Conservation (phyloP, 1,139 yeast genomes). For the Nakaseomyces bracarensis region DNA sequence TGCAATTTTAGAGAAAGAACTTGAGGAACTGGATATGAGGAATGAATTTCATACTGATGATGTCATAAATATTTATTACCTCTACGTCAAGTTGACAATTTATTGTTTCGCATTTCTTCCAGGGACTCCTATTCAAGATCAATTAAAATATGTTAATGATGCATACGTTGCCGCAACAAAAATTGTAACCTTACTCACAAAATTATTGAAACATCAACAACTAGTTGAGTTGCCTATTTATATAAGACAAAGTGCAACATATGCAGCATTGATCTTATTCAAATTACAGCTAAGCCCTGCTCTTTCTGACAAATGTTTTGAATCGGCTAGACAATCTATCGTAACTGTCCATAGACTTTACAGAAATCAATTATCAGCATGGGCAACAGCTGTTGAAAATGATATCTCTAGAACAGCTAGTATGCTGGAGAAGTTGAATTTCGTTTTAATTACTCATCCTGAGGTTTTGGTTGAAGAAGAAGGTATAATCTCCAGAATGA, state of each 20-base stretch:
- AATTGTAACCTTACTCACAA: conserved; percentile 68
- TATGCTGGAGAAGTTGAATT: conserved; percentile 82
- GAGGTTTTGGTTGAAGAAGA: conserved; percentile 60
- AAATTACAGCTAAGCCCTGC: conserved; percentile 75
- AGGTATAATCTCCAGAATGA: conserved; percentile 78
- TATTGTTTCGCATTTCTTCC: conserved; percentile 89
- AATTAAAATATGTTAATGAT: conserved; percentile 65
- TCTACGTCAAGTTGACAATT: conserved; percentile 71
- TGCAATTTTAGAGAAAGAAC: conserved; percentile 66
- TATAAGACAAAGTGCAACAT: conserved; percentile 75
- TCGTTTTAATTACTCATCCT: conserved; percentile 81
- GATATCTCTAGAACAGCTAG: conserved; percentile 89
- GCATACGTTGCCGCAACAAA: conserved; percentile 80
- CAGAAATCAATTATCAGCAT: conserved; percentile 80
- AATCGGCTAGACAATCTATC: conserved; percentile 85
- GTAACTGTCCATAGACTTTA: conserved; percentile 85
- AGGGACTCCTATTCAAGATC: conserved; percentile 83
- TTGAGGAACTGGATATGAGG: conserved; percentile 53
- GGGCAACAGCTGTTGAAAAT: conserved; percentile 78
- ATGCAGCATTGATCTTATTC: conserved; percentile 72
- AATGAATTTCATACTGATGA: conserved; percentile 41
- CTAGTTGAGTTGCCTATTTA: conserved; percentile 81
- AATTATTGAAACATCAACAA: conserved; percentile 56
- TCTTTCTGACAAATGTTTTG: conserved; percentile 67
- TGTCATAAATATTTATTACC: conserved; percentile 69